These are phyloP conservation scores for Colletotrichum eleusines DNA, from an alignment of 2,329 filamentous ascomycete genomes.

Conservation along the genomic window DNA sequence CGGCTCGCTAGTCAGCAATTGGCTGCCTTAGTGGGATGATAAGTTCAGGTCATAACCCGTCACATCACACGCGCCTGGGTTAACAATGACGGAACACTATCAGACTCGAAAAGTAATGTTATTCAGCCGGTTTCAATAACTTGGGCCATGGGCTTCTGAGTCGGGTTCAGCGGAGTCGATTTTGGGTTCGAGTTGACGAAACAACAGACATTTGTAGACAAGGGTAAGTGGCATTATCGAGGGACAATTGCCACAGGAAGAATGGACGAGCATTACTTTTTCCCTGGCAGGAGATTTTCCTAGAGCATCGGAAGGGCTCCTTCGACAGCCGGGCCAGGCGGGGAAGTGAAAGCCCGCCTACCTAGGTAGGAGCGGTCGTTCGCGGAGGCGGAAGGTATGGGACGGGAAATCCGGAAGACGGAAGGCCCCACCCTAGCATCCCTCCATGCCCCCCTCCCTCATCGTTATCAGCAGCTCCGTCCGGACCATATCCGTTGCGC, in stretches of 20 bases:
- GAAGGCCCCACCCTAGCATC: conserved; percentile 30
- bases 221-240: background rate
- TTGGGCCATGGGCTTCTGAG: background rate
- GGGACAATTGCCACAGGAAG: background rate
- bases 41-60: conserved; percentile 2
- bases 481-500: background rate
- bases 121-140: too few relatives aligned
- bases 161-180: background rate
- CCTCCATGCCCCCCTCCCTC: background rate
- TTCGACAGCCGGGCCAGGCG: conserved; percentile 12
- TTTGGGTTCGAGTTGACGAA: background rate
- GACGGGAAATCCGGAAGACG: conserved; percentile 26
- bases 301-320: background rate
- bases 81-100: background rate
- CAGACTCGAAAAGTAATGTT: too few relatives aligned
- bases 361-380: conserved; percentile 4
- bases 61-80: background rate
- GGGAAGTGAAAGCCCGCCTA: background rate
- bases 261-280: too few relatives aligned
- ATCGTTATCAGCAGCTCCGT: conserved; percentile 16
- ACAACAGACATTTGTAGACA: background rate
- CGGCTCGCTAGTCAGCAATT: background rate
- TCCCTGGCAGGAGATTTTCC: background rate
- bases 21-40: background rate
- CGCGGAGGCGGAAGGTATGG: conserved; percentile 22